Base-by-base conservation (phyloP, 345 rosid genomes). In the Camelina hispida region DNA sequence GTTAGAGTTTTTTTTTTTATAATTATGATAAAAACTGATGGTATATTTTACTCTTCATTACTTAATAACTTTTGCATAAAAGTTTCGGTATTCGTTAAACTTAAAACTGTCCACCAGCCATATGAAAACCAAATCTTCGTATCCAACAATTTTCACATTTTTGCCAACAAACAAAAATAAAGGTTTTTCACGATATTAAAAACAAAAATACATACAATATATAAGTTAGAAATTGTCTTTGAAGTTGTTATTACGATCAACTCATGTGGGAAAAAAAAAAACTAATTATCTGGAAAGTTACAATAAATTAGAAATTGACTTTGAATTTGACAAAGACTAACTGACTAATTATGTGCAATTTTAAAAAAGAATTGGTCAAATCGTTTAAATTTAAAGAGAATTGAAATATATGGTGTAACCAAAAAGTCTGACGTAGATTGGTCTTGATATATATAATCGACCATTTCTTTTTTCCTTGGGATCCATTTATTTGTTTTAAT, bases 251-350 rank as follows among this genome's bases (percentile, higher is more conserved):
- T 47, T 57, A 35, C 50, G 15, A 65, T 57, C 20, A 65, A 5
- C 25, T 66, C 46, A 5, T 37, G 65, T 16, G 15, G 17, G n/a
- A n/a, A 6, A 22, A 4, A 2, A 4, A 2, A 28, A 30, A 5
- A 30, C 14, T 6, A 25, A 25, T 25, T 8, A 5, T 69, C 10
- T 22, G n/a, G 4, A 68, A 71, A 20, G 50, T 48, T 59, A 62
- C 4, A 25, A 3, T 62, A 43, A 18, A 28, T 74, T 23, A 20
- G 5, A 46, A 74, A 50, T 18, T 47, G 67, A 58, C 66, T 57
- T 23, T 74, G 72, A 11, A 34, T n/a, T 53, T 54, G 44, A 73
- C 56, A 55, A 74, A n/a, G 74, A 60, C 79, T 60, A 40, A 22
- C 4, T 67, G 74, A 60, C 79, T 60, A 40, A 22, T 6, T 67